phyloP scores from a whole-genome alignment of 1,284 basidiomycete species.

The Ustilago xerochloae region DNA sequence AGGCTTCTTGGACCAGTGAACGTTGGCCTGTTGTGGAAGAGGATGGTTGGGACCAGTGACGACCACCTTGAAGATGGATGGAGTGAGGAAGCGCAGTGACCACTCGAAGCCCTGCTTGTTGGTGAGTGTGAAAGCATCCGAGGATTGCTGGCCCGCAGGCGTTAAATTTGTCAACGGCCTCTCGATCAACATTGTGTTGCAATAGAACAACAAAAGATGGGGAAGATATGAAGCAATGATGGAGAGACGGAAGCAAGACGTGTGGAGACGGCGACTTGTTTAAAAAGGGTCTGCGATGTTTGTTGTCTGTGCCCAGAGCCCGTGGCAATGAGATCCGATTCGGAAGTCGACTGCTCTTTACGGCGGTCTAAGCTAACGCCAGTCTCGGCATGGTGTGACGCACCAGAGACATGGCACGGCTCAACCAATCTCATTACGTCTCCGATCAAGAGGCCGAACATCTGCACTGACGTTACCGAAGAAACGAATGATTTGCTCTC shows the following conservation, averaged over 20 bases:
- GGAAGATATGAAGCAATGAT: background rate
- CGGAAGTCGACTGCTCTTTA: background rate
- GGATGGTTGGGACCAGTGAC: slow-evolving; percentile 68
- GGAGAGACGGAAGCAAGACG: background rate
- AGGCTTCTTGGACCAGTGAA: slow-evolving; percentile 58
- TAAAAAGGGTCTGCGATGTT: slow-evolving; percentile 10
- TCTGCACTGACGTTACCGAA: background rate
- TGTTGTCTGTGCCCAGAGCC: background rate
- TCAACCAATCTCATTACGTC: too few relatives aligned
- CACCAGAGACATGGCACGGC: too few relatives aligned
- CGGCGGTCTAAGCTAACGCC: background rate
- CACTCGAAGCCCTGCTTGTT: slow-evolving; percentile 65
- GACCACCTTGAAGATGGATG: slow-evolving; percentile 65
- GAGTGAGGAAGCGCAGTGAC: slow-evolving; percentile 65
- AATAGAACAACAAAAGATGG: background rate
- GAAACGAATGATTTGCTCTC: too few relatives aligned
- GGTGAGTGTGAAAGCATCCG: slow-evolving; percentile 40
- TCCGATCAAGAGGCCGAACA: slow-evolving; percentile 2
- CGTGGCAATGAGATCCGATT: background rate
- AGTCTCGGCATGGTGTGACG: too few relatives aligned
- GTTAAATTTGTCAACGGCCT: slow-evolving; percentile 36
- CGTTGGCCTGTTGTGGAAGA: slow-evolving; percentile 69
- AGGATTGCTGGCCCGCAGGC: slow-evolving; percentile 23
- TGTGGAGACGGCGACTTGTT: background rate
- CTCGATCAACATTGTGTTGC: slow-evolving; percentile 38